A percentile compares a stretch with the other conserved stretches of the same genome.
phyloP scores from a whole-genome alignment of 2,329 filamentous ascomycete species.

The Botrytis squamosa region DNA sequence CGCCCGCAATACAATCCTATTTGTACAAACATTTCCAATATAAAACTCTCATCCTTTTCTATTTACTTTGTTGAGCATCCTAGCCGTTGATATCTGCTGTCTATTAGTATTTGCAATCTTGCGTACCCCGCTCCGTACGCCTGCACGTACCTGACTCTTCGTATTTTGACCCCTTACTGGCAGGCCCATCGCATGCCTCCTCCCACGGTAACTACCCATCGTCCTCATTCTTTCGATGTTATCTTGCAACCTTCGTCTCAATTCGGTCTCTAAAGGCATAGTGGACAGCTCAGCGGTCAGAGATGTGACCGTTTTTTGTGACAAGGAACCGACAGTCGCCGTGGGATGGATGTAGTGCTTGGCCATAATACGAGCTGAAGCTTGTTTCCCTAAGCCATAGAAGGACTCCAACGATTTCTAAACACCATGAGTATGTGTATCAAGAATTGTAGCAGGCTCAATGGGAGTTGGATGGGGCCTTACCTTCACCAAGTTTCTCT shows the following conservation, averaged over 20 bases:
- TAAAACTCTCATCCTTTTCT: constrained; percentile 42
- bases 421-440: constrained; percentile 4
- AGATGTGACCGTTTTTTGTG: constrained; percentile 73
- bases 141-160: constrained; percentile 62
- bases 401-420: constrained; percentile 77
- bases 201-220: constrained; percentile 85
- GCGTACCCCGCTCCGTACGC: background rate
- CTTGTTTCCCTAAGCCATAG: constrained; percentile 76
- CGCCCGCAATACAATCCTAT: constrained; percentile 11
- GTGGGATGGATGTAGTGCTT: constrained; percentile 85
- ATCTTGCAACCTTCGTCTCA: constrained; percentile 72
- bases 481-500: constrained; percentile 81
- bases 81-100: constrained; percentile 55
- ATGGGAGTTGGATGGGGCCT: constrained; percentile 29
- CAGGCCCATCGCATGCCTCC: constrained; percentile 87
- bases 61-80: constrained; percentile 60
- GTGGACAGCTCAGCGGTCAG: constrained; percentile 81
- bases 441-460: background rate
- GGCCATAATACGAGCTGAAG: constrained; percentile 75
- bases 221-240: constrained; percentile 86
- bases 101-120: constrained; percentile 14
- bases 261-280: constrained; percentile 93
- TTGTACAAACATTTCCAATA: constrained; percentile 13
- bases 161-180: constrained; percentile 90
- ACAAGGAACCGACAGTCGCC: constrained; percentile 72